Conservation (phyloP, 495 filamentous ascomycete genomes). For the Hypoxylon subgilvum region DNA sequence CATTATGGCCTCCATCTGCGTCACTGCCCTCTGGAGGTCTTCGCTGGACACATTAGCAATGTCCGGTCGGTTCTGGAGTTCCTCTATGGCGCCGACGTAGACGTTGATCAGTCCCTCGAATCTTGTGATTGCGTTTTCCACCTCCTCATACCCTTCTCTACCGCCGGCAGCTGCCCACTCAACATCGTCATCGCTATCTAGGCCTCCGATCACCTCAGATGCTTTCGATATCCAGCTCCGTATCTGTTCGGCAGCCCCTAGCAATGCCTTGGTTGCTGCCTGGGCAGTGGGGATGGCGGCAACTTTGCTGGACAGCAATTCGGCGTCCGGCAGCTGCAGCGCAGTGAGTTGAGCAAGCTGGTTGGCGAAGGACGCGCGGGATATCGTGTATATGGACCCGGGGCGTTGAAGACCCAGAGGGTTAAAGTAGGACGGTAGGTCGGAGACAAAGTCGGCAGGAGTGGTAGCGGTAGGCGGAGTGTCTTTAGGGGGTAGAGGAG, state of each 20-base stretch:
- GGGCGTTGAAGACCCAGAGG: constrained; percentile 62
- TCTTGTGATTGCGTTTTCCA: constrained; percentile 81
- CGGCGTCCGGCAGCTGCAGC: constrained; percentile 82
- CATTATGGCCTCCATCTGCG: constrained; percentile 85
- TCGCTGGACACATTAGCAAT: constrained; percentile 70
- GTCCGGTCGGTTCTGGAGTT: constrained; percentile 80
- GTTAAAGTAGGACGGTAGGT: constrained; percentile 56
- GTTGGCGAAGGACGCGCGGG: constrained; percentile 84
- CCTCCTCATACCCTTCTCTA: constrained; percentile 84
- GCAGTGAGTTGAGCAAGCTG: constrained; percentile 84
- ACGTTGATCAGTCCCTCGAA: constrained; percentile 88
- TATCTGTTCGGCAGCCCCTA: constrained; percentile 86
- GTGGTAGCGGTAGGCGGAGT: constrained; percentile 47
- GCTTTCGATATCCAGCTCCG: constrained; percentile 90
- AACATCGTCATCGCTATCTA: constrained; percentile 94
- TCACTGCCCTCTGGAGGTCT: constrained; percentile 72
- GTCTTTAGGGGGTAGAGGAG: constrained; percentile 56
- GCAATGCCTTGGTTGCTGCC: constrained; percentile 75
- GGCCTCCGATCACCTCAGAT: constrained; percentile 77
- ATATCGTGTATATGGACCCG: constrained; percentile 87
- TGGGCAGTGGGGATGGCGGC: constrained; percentile 80
- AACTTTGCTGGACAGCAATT: constrained; percentile 78
- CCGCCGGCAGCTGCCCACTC: constrained; percentile 96
- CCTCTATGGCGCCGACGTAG: constrained; percentile 89
- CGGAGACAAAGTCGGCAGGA: constrained; percentile 47